Conservation (phyloP, 225 moss, liverwort and hornwort genomes). For the Neckera pumila region DNA sequence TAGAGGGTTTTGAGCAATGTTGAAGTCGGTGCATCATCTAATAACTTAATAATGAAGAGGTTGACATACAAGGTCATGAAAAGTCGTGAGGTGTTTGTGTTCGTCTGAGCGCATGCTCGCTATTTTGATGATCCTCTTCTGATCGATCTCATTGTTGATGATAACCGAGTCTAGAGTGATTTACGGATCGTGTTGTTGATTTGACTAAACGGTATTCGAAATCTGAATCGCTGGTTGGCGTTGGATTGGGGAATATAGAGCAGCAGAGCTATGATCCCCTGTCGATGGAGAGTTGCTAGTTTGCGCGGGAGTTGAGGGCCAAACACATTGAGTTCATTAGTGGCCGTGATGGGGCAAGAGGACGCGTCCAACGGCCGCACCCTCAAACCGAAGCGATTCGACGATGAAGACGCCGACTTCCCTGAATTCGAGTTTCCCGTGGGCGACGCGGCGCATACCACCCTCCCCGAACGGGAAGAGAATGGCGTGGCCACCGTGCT, state of each 20-base stretch:
- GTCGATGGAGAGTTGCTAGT: not conserved
- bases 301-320: not conserved
- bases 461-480: not conserved
- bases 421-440: slow-evolving; percentile 33
- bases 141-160: not conserved
- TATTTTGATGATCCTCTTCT: not conserved
- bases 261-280: not conserved
- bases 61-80: not conserved
- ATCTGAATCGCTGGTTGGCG: not conserved
- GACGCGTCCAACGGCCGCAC: not conserved
- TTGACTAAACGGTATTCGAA: too few species aligned
- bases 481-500: not conserved
- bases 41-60: not conserved
- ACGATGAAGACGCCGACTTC: slow-evolving; percentile 22
- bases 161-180: not conserved
- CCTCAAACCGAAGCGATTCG: slow-evolving; percentile 12
- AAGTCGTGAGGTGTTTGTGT: not conserved
- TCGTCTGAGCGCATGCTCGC: not conserved
- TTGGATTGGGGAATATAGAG: not conserved
- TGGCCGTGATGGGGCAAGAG: slow-evolving; percentile 16
- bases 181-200: not conserved
- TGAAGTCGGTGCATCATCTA: not conserved
- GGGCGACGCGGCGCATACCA: not conserved
- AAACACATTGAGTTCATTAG: not conserved
- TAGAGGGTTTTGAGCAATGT: not conserved